These are phyloP conservation scores for Podaxis pistillaris DNA, from an alignment of 768 basidiomycete species.

Conservation along the genomic window DNA sequence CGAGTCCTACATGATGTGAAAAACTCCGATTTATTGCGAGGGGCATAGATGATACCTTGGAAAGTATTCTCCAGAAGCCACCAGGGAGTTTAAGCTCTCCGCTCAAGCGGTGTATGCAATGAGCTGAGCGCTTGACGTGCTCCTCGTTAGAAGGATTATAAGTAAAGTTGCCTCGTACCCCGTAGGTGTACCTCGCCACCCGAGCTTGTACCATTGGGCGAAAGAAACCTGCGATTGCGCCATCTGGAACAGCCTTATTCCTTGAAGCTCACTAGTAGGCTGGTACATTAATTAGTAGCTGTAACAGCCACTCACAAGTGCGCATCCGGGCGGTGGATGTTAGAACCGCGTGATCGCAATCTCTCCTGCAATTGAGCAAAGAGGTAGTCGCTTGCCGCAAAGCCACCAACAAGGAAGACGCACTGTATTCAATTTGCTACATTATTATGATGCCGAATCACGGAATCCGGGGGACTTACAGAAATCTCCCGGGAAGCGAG, in stretches of 20 bases:
- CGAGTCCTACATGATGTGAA: conserved; percentile 16
- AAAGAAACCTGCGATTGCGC: conserved; percentile 17
- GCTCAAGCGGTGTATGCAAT: neutral
- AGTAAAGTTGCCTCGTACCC: conserved; percentile 3
- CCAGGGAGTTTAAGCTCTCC: conserved; percentile 11
- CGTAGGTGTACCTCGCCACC: conserved; percentile 19
- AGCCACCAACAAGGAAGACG: conserved; percentile 50
- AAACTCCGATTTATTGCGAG: neutral
- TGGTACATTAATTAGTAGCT: neutral
- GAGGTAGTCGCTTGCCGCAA: conserved; percentile 51
- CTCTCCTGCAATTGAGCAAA: conserved; percentile 35
- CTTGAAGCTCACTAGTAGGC: neutral
- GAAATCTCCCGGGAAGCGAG: neutral
- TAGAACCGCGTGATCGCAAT: conserved; percentile 32
- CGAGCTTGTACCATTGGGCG: conserved; percentile 15
- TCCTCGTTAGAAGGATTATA: conserved; percentile 16
- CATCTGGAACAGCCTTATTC: neutral
- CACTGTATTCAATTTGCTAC: conserved; percentile 20
- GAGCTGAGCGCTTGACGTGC: conserved; percentile 7
- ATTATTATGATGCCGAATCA: neutral
- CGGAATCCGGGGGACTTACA: conserved; percentile 1
- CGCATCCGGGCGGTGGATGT: conserved; percentile 44
- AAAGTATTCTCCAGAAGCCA: conserved; percentile 15
- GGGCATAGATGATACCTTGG: conserved; percentile 1
- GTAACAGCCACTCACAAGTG: conserved; percentile 34